phyloP scores from a whole-genome alignment of 129 eudicot species.

The Saposhnikovia divaricata region DNA sequence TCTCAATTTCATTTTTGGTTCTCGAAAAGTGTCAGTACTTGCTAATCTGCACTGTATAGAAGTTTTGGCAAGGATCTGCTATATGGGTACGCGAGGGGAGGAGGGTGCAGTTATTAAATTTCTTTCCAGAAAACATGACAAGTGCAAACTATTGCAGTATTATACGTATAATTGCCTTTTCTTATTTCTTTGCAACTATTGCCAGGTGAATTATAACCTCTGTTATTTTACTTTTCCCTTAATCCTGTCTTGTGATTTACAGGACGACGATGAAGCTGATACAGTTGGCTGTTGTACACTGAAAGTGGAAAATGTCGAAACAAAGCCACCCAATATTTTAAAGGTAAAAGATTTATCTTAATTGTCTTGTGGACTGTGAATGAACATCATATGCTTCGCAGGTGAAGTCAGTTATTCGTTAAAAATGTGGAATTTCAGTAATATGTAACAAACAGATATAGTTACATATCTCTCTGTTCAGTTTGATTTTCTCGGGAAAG shows the following conservation, averaged over 20 bases:
- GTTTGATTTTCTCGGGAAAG: constrained; percentile 99
- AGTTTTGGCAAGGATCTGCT: background rate
- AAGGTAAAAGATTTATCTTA: constrained; percentile 36
- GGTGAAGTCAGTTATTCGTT: background rate
- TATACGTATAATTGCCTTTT: background rate
- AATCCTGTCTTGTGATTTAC: constrained; percentile 12
- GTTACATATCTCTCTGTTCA: constrained; percentile 21
- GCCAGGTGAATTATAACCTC: background rate
- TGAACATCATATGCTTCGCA: background rate
- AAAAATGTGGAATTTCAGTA: background rate
- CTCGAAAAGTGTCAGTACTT: background rate
- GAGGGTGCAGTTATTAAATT: background rate
- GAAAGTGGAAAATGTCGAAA: constrained; percentile 90
- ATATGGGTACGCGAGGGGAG: background rate
- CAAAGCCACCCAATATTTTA: constrained; percentile 74
- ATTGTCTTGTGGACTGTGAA: background rate
- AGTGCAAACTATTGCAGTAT: background rate
- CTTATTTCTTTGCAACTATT: background rate
- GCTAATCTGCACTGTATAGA: background rate
- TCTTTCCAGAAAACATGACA: background rate
- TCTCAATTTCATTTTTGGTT: background rate
- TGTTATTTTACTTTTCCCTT: background rate
- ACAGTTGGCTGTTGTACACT: constrained; percentile 98
- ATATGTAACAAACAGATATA: background rate
- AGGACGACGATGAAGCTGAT: constrained; percentile 99